Base-by-base conservation (phyloP, 352 stramenopile species). In the Globisporangium acanthophoron region DNA sequence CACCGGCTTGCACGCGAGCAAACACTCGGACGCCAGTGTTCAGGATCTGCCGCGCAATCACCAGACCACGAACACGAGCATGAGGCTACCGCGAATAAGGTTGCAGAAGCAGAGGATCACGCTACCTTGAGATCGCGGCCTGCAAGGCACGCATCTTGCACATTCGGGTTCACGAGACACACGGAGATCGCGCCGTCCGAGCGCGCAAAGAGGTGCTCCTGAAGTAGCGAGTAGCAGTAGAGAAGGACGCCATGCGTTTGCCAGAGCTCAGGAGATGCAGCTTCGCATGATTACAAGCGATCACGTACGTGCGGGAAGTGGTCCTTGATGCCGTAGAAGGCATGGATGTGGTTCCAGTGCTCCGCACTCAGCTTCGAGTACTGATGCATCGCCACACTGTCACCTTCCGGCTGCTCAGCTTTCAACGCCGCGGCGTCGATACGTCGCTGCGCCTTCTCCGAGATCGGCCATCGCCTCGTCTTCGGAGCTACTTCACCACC, bases 21-120 rank as follows among this genome's bases (percentile, higher is more conserved):
- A 97, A 96, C 39, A 93, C 81, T 16, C 87, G 82, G n/a, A 96
- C 61, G 3, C 90, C 90, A 29, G 87, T 94, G 66, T 96, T 90
- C 20, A 97, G 65, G 35, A 97, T 79, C 67, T 87, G 44, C 16
- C 40, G n/a, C 7, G 24, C 24, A 27, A 27, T 27, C 24, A 5
- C 2, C 18, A 48, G 1, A 37, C 7, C 15, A 27, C 3, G 27
- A 44, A n/a, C 11, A 35, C 50, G 56, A 20, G 18, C 29, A 44
- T 18, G 4, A 27, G 24, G 24, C 24, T 1, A 27, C 24, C 24
- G 24, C 24, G 24, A 18, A 54, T 4, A 20, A 20, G 8, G 40
- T 55, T 1, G 29, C 6, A 20, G 18, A 4, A 35, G 37, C 29
- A 20, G 20, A 35, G 13, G 6, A 15, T 41, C 9, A 41, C 35